Evolutionary conservation across 108 stramenopile genomes (phyloP).

Genomic region (Pseudonitzschia delicatissima): DNA sequence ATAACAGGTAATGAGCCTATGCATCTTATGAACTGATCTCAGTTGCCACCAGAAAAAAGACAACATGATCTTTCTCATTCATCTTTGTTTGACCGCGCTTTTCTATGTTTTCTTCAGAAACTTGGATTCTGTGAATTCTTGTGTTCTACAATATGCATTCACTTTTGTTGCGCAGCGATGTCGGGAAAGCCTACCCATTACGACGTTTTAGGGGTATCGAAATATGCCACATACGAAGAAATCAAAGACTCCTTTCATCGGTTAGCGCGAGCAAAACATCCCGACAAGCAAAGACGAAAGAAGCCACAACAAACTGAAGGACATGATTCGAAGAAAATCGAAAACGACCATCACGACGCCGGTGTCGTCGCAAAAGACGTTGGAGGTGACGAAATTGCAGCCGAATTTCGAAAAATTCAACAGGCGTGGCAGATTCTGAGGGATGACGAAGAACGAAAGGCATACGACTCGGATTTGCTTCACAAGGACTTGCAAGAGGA

Average conservation of each 20-base stretch:
- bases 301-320: not conserved
- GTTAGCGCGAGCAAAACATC: slow-evolving; percentile 55
- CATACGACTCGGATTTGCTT: slow-evolving; percentile 56
- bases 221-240: slow-evolving; percentile 53
- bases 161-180: not conserved
- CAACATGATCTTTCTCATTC: no score
- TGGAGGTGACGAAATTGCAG: slow-evolving; percentile 1
- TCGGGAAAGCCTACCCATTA: slow-evolving; percentile 48
- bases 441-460: slow-evolving; percentile 36
- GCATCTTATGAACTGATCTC: no score
- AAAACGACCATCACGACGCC: slow-evolving; percentile 16
- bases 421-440: slow-evolving; percentile 63
- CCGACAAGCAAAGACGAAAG: slow-evolving; percentile 39
- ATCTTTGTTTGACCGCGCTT: not conserved
- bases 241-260: slow-evolving; percentile 73
- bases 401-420: slow-evolving; percentile 61
- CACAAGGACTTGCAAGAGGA: slow-evolving; percentile 28
- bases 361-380: not conserved
- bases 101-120: not conserved
- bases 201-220: slow-evolving; percentile 66
- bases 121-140: not conserved
- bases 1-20: not conserved
- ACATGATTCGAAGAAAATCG: no score
- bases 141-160: not conserved
- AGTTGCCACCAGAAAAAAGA: no score